Evolutionary conservation across 2,329 filamentous ascomycete genomes (phyloP).

Genomic region (Fusarium sp.): DNA sequence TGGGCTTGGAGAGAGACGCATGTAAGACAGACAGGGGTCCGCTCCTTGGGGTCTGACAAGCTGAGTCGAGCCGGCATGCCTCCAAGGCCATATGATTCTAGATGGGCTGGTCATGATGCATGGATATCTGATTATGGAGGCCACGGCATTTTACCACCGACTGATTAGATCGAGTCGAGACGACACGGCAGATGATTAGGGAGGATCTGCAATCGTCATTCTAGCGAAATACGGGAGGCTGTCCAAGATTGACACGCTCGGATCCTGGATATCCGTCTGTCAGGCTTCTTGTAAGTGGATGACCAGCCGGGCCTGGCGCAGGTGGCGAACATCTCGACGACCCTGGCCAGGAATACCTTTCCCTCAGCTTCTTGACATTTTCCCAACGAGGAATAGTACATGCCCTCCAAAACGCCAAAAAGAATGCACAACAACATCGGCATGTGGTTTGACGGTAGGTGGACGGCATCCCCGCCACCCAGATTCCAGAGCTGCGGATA

Average conservation of each 20-base stretch:
- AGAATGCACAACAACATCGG: constrained; percentile 7
- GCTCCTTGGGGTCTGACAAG: constrained; percentile 1
- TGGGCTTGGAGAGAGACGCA: constrained; percentile 29
- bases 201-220: constrained; percentile 19
- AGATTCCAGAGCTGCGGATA: constrained; percentile 4
- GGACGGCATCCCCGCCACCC: constrained; percentile 6
- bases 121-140: constrained; percentile 16
- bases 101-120: constrained; percentile 14
- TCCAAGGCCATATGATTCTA: constrained; percentile 1
- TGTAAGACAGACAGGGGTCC: constrained; percentile 34
- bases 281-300: constrained; percentile 17
- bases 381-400: constrained; percentile 1
- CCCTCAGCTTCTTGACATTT: constrained; percentile 17
- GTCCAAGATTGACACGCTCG: constrained; percentile 21
- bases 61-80: not conserved
- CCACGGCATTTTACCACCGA: not conserved
- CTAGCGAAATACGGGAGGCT: constrained; percentile 20
- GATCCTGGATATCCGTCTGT: constrained; percentile 24
- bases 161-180: constrained; percentile 4
- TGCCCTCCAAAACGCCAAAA: not conserved
- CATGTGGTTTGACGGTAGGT: constrained; percentile 22
- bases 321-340: constrained; percentile 31
- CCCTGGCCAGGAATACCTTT: constrained; percentile 7
- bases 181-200: not conserved
- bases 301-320: constrained; percentile 17